A percentile compares a stretch with the other conserved stretches of the same genome.
Conservation (phyloP, 352 stramenopile species). For the Phytophthora sansomeana region DNA sequence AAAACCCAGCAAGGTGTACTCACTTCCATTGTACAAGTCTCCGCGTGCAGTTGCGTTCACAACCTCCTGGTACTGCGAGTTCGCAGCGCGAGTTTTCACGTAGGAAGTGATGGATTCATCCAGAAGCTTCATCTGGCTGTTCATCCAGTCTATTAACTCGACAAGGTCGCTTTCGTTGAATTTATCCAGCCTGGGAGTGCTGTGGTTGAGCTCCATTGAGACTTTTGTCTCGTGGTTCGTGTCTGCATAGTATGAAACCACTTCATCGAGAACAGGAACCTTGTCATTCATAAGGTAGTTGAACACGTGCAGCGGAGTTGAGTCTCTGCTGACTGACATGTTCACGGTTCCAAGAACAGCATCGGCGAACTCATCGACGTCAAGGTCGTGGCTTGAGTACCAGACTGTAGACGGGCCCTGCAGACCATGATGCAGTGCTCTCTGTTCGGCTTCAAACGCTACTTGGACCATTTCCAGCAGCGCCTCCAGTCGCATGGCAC, state of each 20-base stretch:
- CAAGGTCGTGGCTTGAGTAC: slow-evolving; percentile 62
- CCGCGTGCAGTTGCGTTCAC: slow-evolving; percentile 41
- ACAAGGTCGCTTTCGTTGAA: slow-evolving; percentile 49
- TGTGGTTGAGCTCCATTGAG: slow-evolving; percentile 35
- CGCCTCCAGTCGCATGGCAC: slow-evolving; percentile 36
- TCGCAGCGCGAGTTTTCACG: slow-evolving; percentile 35
- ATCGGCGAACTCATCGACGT: slow-evolving; percentile 66
- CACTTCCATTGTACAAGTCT: slow-evolving; percentile 57
- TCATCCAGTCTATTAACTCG: slow-evolving; percentile 36
- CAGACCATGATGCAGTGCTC: slow-evolving; percentile 51
- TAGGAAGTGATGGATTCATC: slow-evolving; percentile 41
- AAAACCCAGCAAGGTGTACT: slow-evolving; percentile 66
- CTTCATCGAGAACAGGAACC: slow-evolving; percentile 38
- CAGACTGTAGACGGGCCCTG: slow-evolving; percentile 66
- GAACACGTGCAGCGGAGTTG: slow-evolving; percentile 43
- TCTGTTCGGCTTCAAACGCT: slow-evolving; percentile 54
- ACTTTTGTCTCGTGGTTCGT: slow-evolving; percentile 42
- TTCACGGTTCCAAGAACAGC: slow-evolving; percentile 55
- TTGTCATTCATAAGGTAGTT: slow-evolving; percentile 36
- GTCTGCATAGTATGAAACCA: slow-evolving; percentile 53
- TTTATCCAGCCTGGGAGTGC: slow-evolving; percentile 32
- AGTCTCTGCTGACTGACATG: slow-evolving; percentile 31
- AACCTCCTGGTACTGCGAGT: slow-evolving; percentile 46
- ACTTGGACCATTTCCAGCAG: slow-evolving; percentile 44
- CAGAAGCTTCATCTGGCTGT: slow-evolving; percentile 36